Base-by-base conservation (phyloP, 441 rosid genomes). In the Gossypium gossypioides region DNA sequence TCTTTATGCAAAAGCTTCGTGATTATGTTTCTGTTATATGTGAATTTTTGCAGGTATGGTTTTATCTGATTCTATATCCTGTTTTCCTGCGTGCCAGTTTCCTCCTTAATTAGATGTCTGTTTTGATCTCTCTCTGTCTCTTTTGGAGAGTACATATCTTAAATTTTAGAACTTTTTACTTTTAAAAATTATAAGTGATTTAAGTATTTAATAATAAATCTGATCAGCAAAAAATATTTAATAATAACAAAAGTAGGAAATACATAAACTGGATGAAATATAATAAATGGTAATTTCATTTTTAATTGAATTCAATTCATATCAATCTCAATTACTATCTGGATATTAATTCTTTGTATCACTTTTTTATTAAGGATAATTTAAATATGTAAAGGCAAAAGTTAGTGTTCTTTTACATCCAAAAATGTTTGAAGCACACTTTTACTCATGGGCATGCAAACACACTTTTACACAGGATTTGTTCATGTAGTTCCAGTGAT, bases 1-100 rank as follows among this genome's bases (percentile, higher is more conserved):
- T 94, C 84, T 94, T 90, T 88, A 88, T 89, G 99, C 97, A 94
- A 86, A 90, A 90, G 88, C 92, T 94, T 78, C 96, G 94, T 84
- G 86, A 88, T 87, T 93, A 85, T 83, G 83, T 93, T 84, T 88
- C 98, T 85, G 91, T 88, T 85, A 76, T 90, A 82, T 92, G 97
- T 85, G 95, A 90, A 79, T 92, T 94, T 82, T 85, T 94, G 93
- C 94, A 94, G 97, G 97, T 94, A 92, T 65, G 91, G 71, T 48
- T 76, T 81, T 37, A 76, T 79, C 76, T 79, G n/a, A 72, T 70
- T 79, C 51, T 78, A 68, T 78, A 19, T 62, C 59, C 72, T 69
- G 76, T 64, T 62, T 69, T 63, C 46, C 24, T 63, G 4, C 75
- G 18, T 65, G 46, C 9, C 48, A 46, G 19, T 56, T 19, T 44